Percentiles rank a stretch among this genome's conserved stretches.
phyloP scores from a whole-genome alignment of 352 stramenopile species.

The Plasmopara viticola region DNA sequence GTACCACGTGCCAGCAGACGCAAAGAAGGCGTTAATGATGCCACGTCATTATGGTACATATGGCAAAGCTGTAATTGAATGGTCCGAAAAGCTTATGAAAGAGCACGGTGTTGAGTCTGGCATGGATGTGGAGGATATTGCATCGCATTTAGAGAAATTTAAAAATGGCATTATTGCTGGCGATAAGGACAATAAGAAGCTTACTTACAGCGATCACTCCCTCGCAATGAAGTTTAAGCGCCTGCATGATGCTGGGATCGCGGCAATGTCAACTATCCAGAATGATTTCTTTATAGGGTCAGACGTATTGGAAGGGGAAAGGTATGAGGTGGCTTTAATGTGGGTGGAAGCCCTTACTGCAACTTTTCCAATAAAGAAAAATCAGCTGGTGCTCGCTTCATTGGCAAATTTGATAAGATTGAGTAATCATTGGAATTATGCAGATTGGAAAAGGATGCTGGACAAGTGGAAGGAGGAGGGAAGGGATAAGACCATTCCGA shows the following conservation, averaged over 20 bases:
- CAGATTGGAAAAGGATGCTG: slow-evolving; percentile 57
- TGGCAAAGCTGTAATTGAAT: slow-evolving; percentile 48
- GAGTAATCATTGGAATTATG: slow-evolving; percentile 41
- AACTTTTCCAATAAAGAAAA: slow-evolving; percentile 62
- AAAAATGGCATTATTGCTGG: slow-evolving; percentile 28
- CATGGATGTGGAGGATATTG: slow-evolving; percentile 41
- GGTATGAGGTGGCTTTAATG: slow-evolving; percentile 52
- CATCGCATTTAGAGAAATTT: slow-evolving; percentile 42
- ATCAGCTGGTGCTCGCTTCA: slow-evolving; percentile 41
- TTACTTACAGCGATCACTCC: slow-evolving; percentile 35
- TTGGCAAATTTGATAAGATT: slow-evolving; percentile 34
- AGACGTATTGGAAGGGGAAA: slow-evolving; percentile 50
- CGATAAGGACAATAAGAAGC: slow-evolving; percentile 8
- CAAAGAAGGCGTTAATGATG: slow-evolving; percentile 23
- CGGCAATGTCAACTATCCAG: slow-evolving; percentile 62
- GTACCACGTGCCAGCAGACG: slow-evolving; percentile 51
- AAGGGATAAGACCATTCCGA: slow-evolving; percentile 45
- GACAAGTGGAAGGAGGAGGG: slow-evolving; percentile 49
- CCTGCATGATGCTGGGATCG: slow-evolving; percentile 58
- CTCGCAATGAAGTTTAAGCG: slow-evolving; percentile 61
- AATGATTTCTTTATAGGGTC: slow-evolving; percentile 67
- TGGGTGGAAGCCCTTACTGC: slow-evolving; percentile 57
- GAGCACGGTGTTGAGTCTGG: slow-evolving; percentile 47
- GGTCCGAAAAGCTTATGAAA: slow-evolving; percentile 51
- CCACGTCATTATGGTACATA: slow-evolving; percentile 18